Base-by-base conservation (phyloP, 2,329 filamentous ascomycete genomes). In the Ceratocystis variospora region DNA sequence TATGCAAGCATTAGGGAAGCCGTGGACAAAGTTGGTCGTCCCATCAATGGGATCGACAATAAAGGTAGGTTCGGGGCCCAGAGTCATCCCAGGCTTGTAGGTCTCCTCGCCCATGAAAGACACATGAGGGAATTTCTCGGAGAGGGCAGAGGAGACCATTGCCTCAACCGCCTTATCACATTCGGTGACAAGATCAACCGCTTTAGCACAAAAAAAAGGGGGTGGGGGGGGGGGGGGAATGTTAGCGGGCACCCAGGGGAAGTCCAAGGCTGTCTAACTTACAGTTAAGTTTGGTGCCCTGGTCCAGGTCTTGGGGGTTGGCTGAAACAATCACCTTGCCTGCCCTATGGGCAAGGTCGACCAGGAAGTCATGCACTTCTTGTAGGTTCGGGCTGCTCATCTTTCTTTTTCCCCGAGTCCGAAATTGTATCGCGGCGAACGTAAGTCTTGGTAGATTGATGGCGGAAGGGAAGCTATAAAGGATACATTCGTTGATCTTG, bases 41-140 rank as follows among this genome's bases (percentile, higher is more conserved):
- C 87, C 89, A 76, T 93, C 89, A 71, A 93, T 91, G 57, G 89
- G 89, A 73, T 93, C 89, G 70, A 89, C 86, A 72, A 92, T 82
- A 76, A 92, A 92, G 55, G 89, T 93, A 1, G 89, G 88, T 17
- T 80, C 80, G 37, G 79, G 74, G 0, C 84, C 87, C 61, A 93
- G 78, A 55, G 75, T 77, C 68, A 79, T 78, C 71, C 87, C 87
- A 0, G 87, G 82, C 69, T 84, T 79, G 77, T 90, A 88, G 33
- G 88, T 90, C 76, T 93, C 88, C 73, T 90, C 87, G 73, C 87
- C 87, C 74, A 90, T 84, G 74, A 90, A 89, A 70, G 79, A 74
- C 72, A 81, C 82, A 68, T 73, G 70, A 0, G 85, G 85, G 73
- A 84, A 87, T 19, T 77, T 74, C 17, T 75, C 69, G 2, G 75